Base-by-base conservation (phyloP, 2,329 filamentous ascomycete species). In the Scytalidium lignicola region DNA sequence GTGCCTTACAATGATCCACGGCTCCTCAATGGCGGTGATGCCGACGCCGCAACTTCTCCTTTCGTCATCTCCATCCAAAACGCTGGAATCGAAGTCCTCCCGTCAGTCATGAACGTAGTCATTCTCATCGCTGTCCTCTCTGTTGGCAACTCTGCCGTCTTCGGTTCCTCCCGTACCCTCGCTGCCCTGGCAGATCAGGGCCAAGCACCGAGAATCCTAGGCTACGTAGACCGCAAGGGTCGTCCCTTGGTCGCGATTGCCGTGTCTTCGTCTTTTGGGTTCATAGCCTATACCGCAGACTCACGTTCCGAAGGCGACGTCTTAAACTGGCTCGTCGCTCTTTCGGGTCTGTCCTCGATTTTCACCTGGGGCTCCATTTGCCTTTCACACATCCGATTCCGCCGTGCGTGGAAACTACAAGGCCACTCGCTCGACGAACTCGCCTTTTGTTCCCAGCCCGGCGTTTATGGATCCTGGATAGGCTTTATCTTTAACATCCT, bases 51-150 rank as follows among this genome's bases (percentile, higher is more conserved):
- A 21, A 86, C 90, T 1, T 95, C 90, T 2, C 92, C 92, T 1
- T 96, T 96, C 65, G 91, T 96, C 59, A 95, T 96, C 60, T 89
- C 91, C 54, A 95, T 96, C 58, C 75, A 86, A 57, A 86, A 90
- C 54, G 90, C 90, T 1, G 86, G 88, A 8, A 95, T 96, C 59
- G 71, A 80, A 40, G 84, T 86, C 2, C 78, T 96, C 2, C 89
- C 90, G 2, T 91, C 87, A 0, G 79, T 96, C 47, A 95, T 96
- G 86, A 96, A 97, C 67, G 83, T 82, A n/a, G 90, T 96, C 52
- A 96, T 96, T 65, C 82, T 96, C 63, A 82, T 95, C 54, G 86
- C 91, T 18, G 90, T 96, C 19, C 73, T 96, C 19, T 95, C 89
- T 1, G 91, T 96, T 51, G 90, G 90, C 50, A 96, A 96, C 68